Base-by-base conservation (phyloP, 805 yeast species). In the Candida taoyuanica region DNA sequence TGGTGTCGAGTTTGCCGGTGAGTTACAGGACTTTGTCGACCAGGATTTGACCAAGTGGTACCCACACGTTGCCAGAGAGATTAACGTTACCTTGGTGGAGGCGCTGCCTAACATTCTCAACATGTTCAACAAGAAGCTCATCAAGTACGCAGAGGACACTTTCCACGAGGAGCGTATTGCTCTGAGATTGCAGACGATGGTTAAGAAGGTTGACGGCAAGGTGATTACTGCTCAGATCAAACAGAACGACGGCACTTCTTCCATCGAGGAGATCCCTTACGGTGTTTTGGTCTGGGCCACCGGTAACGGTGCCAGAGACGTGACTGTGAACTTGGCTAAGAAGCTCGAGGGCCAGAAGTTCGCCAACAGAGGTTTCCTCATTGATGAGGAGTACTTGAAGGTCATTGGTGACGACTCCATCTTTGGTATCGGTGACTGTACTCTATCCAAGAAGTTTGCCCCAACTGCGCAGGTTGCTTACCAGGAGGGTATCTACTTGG, bases 381-480 rank as follows among this genome's bases (percentile, higher is more conserved):
- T 91, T 42, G 82, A 89, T 64, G 95, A 86, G 33, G 51, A 53
- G 40, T 81, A 74, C 61, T 68, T 87, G 47, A 81, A 81, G 58
- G 78, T 91, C 23, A 79, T 85, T 56, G 98, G 98, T 59, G 73
- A 87, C 30, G 72, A 72, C 52, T 63, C 67, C 17, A 78, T 91
- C 51, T 91, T 73, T 64, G 97, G 95, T 34, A 67, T 89, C 41
- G 98, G 98, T 61, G 98, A 89, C 68, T 89, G 97, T 68, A 85
- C 97, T 27, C 79, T 83, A 62, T 71, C 76, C 44, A 85, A 93
- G 47, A 85, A 85, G 60, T 79, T 78, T 52, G 93, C 96, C 30
- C 97, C 97, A 52, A 89, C 98, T 46, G 98, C 97, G 18, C 97
- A 89, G 72, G 97, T 88, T 39, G 98, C 98, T 29, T 79, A 87